These are phyloP conservation scores for Fusarium graminum DNA, from an alignment of 2,329 filamentous ascomycete genomes.

Conservation along the genomic window DNA sequence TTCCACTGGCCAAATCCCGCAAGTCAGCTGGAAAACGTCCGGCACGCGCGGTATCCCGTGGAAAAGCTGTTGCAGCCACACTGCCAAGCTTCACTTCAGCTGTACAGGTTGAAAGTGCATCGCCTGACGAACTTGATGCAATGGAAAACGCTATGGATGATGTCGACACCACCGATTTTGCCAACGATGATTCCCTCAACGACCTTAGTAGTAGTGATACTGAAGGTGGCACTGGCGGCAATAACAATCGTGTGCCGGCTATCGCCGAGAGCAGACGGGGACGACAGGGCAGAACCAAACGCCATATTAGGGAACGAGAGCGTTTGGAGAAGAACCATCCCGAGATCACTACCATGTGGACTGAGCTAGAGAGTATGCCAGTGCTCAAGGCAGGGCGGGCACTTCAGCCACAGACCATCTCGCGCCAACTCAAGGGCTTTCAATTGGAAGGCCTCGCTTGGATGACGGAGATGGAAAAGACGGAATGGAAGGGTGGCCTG, in stretches of 20 bases:
- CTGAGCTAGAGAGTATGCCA: constrained; percentile 75
- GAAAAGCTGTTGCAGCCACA: not conserved
- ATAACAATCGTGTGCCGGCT: constrained; percentile 19
- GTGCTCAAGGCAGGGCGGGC: constrained; percentile 68
- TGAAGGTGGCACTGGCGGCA: constrained; percentile 24
- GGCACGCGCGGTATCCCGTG: not conserved
- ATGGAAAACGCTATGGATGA: not conserved
- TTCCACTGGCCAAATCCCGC: constrained; percentile 36
- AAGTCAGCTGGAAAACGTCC: constrained; percentile 24
- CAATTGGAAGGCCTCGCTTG: constrained; percentile 94
- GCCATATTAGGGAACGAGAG: constrained; percentile 64
- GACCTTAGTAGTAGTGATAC: constrained; percentile 41
- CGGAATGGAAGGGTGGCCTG: constrained; percentile 86
- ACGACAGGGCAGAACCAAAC: constrained; percentile 42
- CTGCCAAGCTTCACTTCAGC: not conserved
- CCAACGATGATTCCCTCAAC: not conserved
- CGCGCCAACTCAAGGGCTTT: constrained; percentile 88
- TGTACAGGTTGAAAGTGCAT: not conserved
- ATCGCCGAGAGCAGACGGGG: constrained; percentile 53
- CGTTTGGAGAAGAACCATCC: constrained; percentile 84
- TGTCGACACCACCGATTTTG: constrained; percentile 2
- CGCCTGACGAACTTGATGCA: constrained; percentile 18
- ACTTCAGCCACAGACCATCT: constrained; percentile 76
- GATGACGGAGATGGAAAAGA: constrained; percentile 93
- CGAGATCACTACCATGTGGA: constrained; percentile 86